Evolutionary conservation across 192 early-diverging fungal genomes (phyloP).

Genomic region (Coemansia sp.): DNA sequence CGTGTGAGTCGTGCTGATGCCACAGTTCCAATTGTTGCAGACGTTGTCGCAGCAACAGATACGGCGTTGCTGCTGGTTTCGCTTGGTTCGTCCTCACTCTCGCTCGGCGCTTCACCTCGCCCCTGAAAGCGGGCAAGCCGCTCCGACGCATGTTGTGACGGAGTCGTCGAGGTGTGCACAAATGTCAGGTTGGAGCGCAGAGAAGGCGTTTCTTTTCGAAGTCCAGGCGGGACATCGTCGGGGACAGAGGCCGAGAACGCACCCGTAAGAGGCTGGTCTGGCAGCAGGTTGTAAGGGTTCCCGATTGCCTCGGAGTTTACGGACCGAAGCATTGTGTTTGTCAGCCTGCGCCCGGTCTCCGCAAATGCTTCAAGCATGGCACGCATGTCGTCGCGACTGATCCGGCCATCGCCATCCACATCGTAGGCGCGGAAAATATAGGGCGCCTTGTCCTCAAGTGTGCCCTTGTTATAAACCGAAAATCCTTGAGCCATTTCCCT

Average conservation of each 20-base stretch:
- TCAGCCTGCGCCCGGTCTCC: constrained; percentile 84
- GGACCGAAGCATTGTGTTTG: constrained; percentile 82
- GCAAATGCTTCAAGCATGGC: constrained; percentile 93
- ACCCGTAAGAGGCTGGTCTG: constrained; percentile 82
- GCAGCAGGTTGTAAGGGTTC: constrained; percentile 28
- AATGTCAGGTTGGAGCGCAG: constrained; percentile 41
- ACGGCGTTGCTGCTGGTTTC: constrained; percentile 13
- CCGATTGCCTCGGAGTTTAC: constrained; percentile 83
- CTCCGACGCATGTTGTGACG: constrained; percentile 26
- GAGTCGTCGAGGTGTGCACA: constrained; percentile 15
- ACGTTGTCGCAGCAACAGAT: constrained; percentile 38
- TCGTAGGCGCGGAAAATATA: constrained; percentile 93
- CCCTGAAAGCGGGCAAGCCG: constrained; percentile 14
- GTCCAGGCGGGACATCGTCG: constrained; percentile 24
- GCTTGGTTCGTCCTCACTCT: constrained; percentile 10
- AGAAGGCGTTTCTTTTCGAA: constrained; percentile 42
- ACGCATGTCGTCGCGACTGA: constrained; percentile 81
- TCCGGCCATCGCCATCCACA: constrained; percentile 79
- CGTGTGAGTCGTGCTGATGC: constrained; percentile 22
- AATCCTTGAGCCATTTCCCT: constrained; percentile 81
- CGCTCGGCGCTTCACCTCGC: constrained; percentile 8
- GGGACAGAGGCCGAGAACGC: constrained; percentile 86
- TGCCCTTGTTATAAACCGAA: constrained; percentile 81
- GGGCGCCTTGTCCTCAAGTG: constrained; percentile 76
- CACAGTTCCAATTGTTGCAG: constrained; percentile 39